phyloP scores from a whole-genome alignment of 495 filamentous ascomycete genomes.

The Aspergillus kassunensis region DNA sequence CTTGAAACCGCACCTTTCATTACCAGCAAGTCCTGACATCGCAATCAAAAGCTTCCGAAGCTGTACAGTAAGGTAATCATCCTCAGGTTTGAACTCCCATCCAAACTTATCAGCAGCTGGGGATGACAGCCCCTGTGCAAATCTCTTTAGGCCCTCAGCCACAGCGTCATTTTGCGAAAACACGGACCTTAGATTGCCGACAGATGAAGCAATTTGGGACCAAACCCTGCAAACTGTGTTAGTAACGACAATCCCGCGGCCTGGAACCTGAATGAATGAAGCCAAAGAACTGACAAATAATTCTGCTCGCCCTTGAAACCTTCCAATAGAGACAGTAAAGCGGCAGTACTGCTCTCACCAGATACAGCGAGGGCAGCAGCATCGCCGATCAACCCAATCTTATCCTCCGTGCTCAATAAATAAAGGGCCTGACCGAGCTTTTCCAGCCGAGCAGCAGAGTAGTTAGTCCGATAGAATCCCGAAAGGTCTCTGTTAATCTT shows the following conservation, averaged over 20 bases:
- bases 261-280: no score
- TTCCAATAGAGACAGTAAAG: conserved; percentile 74
- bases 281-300: conserved; percentile 56
- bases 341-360: conserved; percentile 74
- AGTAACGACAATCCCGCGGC: conserved; percentile 16
- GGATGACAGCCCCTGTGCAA: conserved; percentile 65
- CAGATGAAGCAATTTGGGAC: conserved; percentile 69
- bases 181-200: conserved; percentile 60
- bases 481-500: conserved; percentile 85
- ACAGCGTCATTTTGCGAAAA: conserved; percentile 57
- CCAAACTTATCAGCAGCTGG: conserved; percentile 73
- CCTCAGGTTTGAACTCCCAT: conserved; percentile 71
- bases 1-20: conserved; percentile 60
- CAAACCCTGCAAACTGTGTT: conserved; percentile 57
- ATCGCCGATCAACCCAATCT: conserved; percentile 85
- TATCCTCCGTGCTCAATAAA: conserved; percentile 76
- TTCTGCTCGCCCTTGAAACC: conserved; percentile 76
- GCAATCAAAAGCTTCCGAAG: conserved; percentile 75
- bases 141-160: conserved; percentile 65
- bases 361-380: conserved; percentile 88
- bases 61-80: conserved; percentile 78
- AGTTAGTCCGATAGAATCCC: conserved; percentile 92
- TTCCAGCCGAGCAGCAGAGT: conserved; percentile 70
- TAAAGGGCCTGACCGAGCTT: conserved; percentile 72
- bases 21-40: conserved; percentile 67